Conservation (phyloP, 352 stramenopile species). For the Blastocystis sp. region DNA sequence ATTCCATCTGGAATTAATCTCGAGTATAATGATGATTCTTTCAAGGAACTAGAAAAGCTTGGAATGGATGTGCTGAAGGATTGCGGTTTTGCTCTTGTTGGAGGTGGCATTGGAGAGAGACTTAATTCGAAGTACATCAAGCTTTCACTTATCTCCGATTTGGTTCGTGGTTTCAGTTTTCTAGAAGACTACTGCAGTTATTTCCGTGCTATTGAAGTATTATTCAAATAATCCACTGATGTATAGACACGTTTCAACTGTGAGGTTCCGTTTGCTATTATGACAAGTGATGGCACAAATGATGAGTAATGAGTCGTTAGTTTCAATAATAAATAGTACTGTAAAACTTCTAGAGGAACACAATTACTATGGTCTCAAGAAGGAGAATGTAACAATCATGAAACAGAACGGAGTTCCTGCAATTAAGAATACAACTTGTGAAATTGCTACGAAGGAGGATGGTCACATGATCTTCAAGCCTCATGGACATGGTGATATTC, state of each 20-base stretch:
- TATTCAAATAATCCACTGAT: slow-evolving; percentile 74
- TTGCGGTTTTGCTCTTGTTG: slow-evolving; percentile 90
- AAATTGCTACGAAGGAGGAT: slow-evolving; percentile 77
- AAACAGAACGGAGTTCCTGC: slow-evolving; percentile 94
- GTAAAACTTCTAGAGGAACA: slow-evolving; percentile 82
- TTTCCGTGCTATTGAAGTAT: slow-evolving; percentile 85
- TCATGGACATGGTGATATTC: slow-evolving; percentile 95
- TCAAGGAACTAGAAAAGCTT: slow-evolving; percentile 75
- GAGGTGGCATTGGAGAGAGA: slow-evolving; percentile 91
- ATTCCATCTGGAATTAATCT: slow-evolving; percentile 73
- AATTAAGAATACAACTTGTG: slow-evolving; percentile 78
- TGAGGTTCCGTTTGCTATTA: slow-evolving; percentile 89
- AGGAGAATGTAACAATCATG: slow-evolving; percentile 87
- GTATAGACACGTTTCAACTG: slow-evolving; percentile 10
- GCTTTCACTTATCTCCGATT: slow-evolving; percentile 87
- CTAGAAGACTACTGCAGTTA: slow-evolving; percentile 77
- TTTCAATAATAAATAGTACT: slow-evolving; percentile 74
- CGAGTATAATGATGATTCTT: slow-evolving; percentile 76
- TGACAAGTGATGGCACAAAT: slow-evolving; percentile 93
- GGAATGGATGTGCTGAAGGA: slow-evolving; percentile 73
- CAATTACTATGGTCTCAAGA: slow-evolving; percentile 87
- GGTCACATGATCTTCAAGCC: slow-evolving; percentile 82
- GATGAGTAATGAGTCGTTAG: slow-evolving; percentile 67
- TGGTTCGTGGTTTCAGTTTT: slow-evolving; percentile 10
- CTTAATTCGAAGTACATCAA: slow-evolving; percentile 94